Evolutionary conservation across 2,329 filamentous ascomycete genomes (phyloP), one percentile per base, ranked within the genome.

Genomic region (Paecilomyces sp.): DNA sequence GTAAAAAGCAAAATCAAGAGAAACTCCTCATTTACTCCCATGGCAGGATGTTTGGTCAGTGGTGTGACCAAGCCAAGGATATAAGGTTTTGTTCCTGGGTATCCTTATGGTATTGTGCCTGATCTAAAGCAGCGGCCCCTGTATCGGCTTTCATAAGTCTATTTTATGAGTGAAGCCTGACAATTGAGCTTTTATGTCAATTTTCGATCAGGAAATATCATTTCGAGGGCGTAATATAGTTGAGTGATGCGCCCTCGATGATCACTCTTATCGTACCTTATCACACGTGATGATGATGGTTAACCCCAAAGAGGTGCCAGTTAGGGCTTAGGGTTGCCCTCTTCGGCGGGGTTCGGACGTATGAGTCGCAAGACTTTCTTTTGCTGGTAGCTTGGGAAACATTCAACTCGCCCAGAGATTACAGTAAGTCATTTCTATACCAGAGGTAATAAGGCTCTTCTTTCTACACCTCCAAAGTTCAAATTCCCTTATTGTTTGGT

Each of bases 241-340:
- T 28, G 25, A 28, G 6, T 2, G 25, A 28, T 28, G 25, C 25
- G 25, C 25, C 6, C 25, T 28, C 25, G 25, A 33, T 33, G 31
- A 6, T 18, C 9, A 47, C 18, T 47, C 41, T n/a, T 47, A 47
- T 47, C 41, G 41, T 6, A 1, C 5, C n/a, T 47, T 47, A 47
- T 47, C 41, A 11, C 41, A 47, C 41, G 41, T 47, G 41, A 47
- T 47, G 1, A 3, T 5, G 9, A 7, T 22, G 18, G 41, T 18
- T 18, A n/a, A 47, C n/a, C 41, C 41, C 2, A 65, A 55, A 33
- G 57, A 31, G 31, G 15, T 22, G 67, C 69, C 69, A 68, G 71
- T 69, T 73, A 73, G 70, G 71, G 71, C 58, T 71, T 72, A 73
- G 72, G 71, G 71, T 62, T 55, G 24, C 25, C 36, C 47, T 57